phyloP scores from a whole-genome alignment of 441 rosid species.

The Croton setiger region DNA sequence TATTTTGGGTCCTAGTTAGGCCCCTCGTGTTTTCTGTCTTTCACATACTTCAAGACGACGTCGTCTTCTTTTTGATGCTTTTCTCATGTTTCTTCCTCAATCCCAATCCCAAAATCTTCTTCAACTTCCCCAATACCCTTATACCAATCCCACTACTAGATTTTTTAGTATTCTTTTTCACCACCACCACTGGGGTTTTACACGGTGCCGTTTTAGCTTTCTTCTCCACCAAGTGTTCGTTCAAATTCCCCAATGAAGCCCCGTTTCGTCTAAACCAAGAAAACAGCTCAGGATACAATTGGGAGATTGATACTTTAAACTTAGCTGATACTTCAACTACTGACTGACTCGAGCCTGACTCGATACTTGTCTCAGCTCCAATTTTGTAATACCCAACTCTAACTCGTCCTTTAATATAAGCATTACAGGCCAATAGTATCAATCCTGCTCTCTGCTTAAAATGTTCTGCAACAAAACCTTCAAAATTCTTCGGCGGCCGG shows the following conservation, averaged over 20 bases:
- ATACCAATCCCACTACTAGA: conserved; percentile 16
- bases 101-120: conserved; percentile 36
- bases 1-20: not conserved
- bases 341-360: not conserved
- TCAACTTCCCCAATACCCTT: conserved; percentile 26
- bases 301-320: conserved; percentile 28
- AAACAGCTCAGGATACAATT: conserved; percentile 29
- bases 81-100: conserved; percentile 19
- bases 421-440: conserved; percentile 36
- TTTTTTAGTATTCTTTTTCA: conserved; percentile 3
- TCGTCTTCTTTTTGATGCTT: conserved; percentile 7
- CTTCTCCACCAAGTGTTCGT: conserved; percentile 15
- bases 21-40: not conserved
- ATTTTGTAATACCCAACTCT: conserved; percentile 31
- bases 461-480: conserved; percentile 32
- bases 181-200: not conserved
- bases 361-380: conserved; percentile 3
- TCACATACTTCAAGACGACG: conserved; percentile 2
- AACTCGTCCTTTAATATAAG: conserved; percentile 28
- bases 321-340: conserved; percentile 21
- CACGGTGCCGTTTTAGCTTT: conserved; percentile 4
- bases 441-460: conserved; percentile 30
- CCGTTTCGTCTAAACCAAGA: conserved; percentile 27
- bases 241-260: conserved; percentile 30
- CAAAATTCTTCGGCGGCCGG: conserved; percentile 43